A percentile compares a stretch with the other conserved stretches of the same genome.
Evolutionary conservation across 306 rosid species (phyloP).

Genomic region (Datisca glomerata): DNA sequence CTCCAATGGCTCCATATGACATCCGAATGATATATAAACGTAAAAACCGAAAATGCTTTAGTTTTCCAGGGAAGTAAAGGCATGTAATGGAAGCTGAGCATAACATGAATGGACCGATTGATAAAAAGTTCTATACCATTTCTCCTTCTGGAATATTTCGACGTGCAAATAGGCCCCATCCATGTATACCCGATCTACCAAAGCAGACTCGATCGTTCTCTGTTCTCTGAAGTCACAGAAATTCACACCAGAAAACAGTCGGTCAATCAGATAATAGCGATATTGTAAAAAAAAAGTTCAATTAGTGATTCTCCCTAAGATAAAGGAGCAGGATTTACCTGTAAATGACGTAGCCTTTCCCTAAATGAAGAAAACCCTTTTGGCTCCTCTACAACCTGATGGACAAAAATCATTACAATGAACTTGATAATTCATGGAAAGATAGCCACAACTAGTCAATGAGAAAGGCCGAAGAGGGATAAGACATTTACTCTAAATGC

Average conservation of each 20-base stretch:
- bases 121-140: too few species aligned
- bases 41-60: too few species aligned
- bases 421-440: conserved; percentile 7
- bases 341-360: conserved; percentile 81
- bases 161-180: conserved; percentile 98
- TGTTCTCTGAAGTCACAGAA: conserved; percentile 57
- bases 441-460: conserved; percentile 1
- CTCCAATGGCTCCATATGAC: too few species aligned
- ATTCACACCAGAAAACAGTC: conserved; percentile 19
- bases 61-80: neutral
- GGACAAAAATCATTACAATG: neutral
- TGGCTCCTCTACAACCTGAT: conserved; percentile 56
- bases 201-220: conserved; percentile 89
- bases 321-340: conserved; percentile 41
- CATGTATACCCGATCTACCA: conserved; percentile 99
- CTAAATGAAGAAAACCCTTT: conserved; percentile 73
- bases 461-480: conserved; percentile 12
- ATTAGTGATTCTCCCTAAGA: neutral
- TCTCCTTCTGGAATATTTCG: conserved; percentile 97
- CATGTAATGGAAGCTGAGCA: conserved; percentile 5
- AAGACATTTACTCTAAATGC: conserved; percentile 37
- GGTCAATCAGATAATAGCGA: too few species aligned
- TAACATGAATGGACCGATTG: neutral
- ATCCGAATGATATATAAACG: too few species aligned
- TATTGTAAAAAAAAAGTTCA: conserved; percentile 11